phyloP scores from a whole-genome alignment of 805 yeast species.

The Diddensiella transvaalensis region DNA sequence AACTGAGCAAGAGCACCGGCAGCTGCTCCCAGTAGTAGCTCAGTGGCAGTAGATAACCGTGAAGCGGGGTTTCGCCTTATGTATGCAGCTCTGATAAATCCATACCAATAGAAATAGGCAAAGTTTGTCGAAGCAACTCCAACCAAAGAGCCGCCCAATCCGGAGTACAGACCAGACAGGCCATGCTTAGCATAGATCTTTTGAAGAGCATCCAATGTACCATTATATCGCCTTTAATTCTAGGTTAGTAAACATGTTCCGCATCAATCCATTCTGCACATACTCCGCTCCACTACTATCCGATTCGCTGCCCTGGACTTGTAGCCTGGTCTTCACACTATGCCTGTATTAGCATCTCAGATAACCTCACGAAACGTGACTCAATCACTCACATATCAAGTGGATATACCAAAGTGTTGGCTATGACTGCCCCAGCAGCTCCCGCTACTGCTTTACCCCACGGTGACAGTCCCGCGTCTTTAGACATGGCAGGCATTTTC shows the following conservation, averaged over 20 bases:
- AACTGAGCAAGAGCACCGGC: slow-evolving; percentile 82
- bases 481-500: slow-evolving; percentile 10
- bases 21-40: slow-evolving; percentile 67
- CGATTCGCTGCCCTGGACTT: slow-evolving; percentile 49
- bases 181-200: slow-evolving; percentile 59
- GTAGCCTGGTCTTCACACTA: slow-evolving; percentile 64
- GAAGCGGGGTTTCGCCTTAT: slow-evolving; percentile 39
- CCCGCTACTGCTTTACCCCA: slow-evolving; percentile 80
- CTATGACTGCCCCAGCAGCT: slow-evolving; percentile 74
- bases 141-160: slow-evolving; percentile 60
- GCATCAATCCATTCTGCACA: background rate
- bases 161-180: slow-evolving; percentile 65
- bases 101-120: slow-evolving; percentile 85
- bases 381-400: slow-evolving; percentile 48
- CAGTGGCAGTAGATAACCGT: slow-evolving; percentile 52
- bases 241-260: background rate
- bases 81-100: slow-evolving; percentile 59
- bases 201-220: slow-evolving; percentile 58
- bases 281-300: slow-evolving; percentile 8
- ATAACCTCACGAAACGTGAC: background rate
- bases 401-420: slow-evolving; percentile 77
- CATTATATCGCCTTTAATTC: slow-evolving; percentile 41
- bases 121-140: slow-evolving; percentile 77
- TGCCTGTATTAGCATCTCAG: slow-evolving; percentile 2
- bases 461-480: slow-evolving; percentile 39